Evolutionary conservation across 176 grass and related monocot genomes (phyloP).

Genomic region (Bonia amplexicaulis): DNA sequence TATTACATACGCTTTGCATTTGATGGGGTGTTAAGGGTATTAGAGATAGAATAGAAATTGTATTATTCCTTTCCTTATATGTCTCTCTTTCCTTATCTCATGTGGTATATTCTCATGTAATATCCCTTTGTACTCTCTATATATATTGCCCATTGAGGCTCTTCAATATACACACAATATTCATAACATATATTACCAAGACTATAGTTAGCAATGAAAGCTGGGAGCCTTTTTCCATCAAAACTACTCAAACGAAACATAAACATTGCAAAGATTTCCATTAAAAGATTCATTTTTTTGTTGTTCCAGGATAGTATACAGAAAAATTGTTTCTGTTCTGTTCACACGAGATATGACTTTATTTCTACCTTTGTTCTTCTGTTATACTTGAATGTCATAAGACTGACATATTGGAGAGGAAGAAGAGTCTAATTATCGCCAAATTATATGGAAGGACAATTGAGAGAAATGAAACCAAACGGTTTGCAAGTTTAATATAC

Average conservation of each 20-base stretch:
- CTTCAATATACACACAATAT: no score
- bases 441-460: not conserved
- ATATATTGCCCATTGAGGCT: no score
- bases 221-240: not conserved
- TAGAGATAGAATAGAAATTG: no score
- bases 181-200: not conserved
- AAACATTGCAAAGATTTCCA: not conserved
- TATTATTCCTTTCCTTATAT: no score
- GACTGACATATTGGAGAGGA: not conserved
- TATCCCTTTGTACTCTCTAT: no score
- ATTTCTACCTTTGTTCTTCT: not conserved
- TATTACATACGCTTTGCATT: no score
- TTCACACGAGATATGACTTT: not conserved
- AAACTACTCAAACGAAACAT: not conserved
- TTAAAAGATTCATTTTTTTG: not conserved
- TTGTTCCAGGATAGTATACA: not conserved
- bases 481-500: not conserved
- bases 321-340: not conserved
- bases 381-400: not conserved
- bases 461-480: not conserved
- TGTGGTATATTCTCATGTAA: no score
- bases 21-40: no score
- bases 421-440: not conserved
- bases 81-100: no score
- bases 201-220: not conserved